Evolutionary conservation across 75 land plant species (phyloP).

Genomic region (Pinus taeda): DNA sequence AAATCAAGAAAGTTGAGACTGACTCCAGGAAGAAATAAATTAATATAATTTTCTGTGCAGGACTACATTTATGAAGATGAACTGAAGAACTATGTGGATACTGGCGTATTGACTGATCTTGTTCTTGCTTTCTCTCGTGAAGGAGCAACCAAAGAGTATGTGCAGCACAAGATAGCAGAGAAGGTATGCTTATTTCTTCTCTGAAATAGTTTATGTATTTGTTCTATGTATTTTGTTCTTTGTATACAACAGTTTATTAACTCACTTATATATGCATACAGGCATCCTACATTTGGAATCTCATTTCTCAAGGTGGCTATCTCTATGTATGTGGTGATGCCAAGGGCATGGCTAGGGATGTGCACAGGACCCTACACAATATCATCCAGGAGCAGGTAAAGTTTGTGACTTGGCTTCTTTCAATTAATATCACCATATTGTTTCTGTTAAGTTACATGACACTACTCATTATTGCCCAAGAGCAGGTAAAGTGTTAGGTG

Average conservation of each 20-base stretch:
- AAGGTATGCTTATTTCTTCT: slow-evolving; percentile 39
- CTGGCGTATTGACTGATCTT: slow-evolving; percentile 67
- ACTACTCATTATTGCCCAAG: slow-evolving; percentile 77
- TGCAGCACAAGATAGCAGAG: slow-evolving; percentile 87
- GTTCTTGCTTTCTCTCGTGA: slow-evolving; percentile 91
- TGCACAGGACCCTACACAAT: slow-evolving; percentile 82
- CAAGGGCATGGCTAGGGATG: slow-evolving; percentile 98
- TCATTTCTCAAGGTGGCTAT: slow-evolving; percentile 77
- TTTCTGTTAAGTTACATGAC: slow-evolving; percentile 35
- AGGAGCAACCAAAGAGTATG: slow-evolving; percentile 90
- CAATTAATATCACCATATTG: too few species aligned
- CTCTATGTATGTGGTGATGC: slow-evolving; percentile 99
- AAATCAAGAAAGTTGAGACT: neutral
- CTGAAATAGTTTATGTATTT: neutral
- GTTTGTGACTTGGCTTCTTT: neutral
- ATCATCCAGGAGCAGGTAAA: slow-evolving; percentile 85
- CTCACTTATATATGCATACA: slow-evolving; percentile 14
- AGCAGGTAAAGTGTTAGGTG: slow-evolving; percentile 54
- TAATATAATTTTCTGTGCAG: slow-evolving; percentile 30
- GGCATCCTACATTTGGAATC: slow-evolving; percentile 84
- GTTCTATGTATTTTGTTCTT: slow-evolving; percentile 8
- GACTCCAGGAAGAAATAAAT: neutral
- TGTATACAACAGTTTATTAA: slow-evolving; percentile 1
- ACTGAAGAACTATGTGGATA: slow-evolving; percentile 55
- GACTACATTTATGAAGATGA: slow-evolving; percentile 97